A percentile compares a stretch with the other conserved stretches of the same genome.
Evolutionary conservation across 1,284 basidiomycete species (phyloP).

Genomic region (Cryptococcus sp.): DNA sequence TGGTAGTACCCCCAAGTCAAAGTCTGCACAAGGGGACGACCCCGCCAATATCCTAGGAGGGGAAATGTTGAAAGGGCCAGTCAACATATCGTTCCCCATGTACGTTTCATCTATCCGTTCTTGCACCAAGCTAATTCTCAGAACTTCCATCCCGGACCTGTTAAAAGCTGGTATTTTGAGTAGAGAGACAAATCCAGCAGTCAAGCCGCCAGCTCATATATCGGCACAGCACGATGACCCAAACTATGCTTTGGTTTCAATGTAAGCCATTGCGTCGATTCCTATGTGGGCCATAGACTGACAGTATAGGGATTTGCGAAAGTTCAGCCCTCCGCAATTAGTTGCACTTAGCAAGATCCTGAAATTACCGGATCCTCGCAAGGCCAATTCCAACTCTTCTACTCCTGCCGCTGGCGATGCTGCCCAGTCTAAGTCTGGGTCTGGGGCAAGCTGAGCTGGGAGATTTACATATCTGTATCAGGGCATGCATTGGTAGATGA

Average conservation of each 20-base stretch:
- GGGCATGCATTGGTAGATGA: no score
- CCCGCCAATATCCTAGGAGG: neutral
- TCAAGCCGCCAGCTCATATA: conserved; percentile 26
- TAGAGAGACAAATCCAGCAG: conserved; percentile 13
- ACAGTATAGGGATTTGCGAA: neutral
- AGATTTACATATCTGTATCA: no score
- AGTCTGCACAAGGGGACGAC: neutral
- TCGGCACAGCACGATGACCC: conserved; percentile 30
- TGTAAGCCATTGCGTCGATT: conserved; percentile 22
- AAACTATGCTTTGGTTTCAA: conserved; percentile 27
- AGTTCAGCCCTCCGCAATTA: neutral
- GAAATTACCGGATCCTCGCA: no score
- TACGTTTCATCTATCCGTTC: conserved; percentile 2
- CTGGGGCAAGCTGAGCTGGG: no score
- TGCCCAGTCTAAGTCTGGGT: no score
- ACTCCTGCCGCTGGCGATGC: no score
- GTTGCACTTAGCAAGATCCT: neutral
- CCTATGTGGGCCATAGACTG: neutral
- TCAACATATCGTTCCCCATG: conserved; percentile 13
- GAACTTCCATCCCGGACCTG: conserved; percentile 17
- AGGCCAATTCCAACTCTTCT: no score
- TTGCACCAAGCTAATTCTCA: neutral
- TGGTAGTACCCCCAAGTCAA: neutral
- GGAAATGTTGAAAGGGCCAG: conserved; percentile 7
- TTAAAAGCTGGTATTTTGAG: conserved; percentile 16